A percentile compares a stretch with the other conserved stretches of the same genome.
phyloP scores from a whole-genome alignment of 345 rosid genomes.

The Populus pruinosa region DNA sequence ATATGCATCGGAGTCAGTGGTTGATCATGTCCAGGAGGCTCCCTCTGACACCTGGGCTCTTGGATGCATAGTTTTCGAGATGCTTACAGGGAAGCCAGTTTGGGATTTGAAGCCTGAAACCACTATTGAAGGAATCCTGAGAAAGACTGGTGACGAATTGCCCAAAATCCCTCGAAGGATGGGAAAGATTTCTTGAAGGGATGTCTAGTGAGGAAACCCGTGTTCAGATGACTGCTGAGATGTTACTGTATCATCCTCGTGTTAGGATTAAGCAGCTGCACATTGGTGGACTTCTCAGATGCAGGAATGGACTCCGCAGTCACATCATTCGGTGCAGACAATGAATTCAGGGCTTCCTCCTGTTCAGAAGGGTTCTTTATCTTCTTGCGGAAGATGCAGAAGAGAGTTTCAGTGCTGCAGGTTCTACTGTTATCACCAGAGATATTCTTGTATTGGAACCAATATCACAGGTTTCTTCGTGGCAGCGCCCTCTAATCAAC shows the following conservation, averaged over 20 bases:
- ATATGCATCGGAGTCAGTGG: conserved; percentile 70
- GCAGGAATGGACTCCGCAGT: background rate
- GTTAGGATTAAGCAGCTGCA: conserved; percentile 14
- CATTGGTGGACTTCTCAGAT: conserved; percentile 4
- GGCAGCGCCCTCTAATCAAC: no score
- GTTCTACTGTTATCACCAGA: background rate
- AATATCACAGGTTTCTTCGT: no score
- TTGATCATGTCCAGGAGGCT: conserved; percentile 49
- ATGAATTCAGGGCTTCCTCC: background rate
- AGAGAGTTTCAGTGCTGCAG: background rate
- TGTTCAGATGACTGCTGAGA: conserved; percentile 60
- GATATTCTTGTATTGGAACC: no score
- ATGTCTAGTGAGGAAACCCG: conserved; percentile 56
- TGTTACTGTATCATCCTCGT: conserved; percentile 70
- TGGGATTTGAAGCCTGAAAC: conserved; percentile 38
- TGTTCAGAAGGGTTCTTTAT: conserved; percentile 1
- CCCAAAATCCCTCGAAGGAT: conserved; percentile 55
- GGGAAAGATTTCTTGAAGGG: conserved; percentile 63
- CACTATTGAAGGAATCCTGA: conserved; percentile 40
- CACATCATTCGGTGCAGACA: background rate
- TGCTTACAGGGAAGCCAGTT: conserved; percentile 59
- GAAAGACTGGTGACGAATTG: conserved; percentile 53
- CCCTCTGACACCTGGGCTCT: conserved; percentile 80
- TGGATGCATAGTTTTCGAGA: conserved; percentile 70
- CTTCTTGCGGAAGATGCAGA: background rate